Base-by-base conservation (phyloP, 1,284 basidiomycete species). In the Leccinum pachyderme region DNA sequence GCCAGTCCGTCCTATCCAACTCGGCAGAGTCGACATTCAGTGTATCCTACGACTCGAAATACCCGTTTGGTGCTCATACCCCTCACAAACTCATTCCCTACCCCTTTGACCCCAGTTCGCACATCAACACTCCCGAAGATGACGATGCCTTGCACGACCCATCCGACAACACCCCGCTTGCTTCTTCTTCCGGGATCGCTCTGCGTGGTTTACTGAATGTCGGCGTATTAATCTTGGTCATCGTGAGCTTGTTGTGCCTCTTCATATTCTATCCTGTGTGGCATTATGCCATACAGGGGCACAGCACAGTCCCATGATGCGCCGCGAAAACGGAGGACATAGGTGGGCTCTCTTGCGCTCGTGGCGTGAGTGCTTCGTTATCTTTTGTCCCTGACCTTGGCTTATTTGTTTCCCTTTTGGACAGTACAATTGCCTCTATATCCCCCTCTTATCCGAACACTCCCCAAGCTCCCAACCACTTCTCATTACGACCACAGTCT, bases 221-320 rank as follows among this genome's bases (percentile, higher is more conserved):
- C 29, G 73, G 78, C 8, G 79, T 83, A 49, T 69, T 88, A n/a
- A 2, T 80, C 8, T 1, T 81, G 8, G 74, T 87, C 32, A 70
- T 81, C 11, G 12, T 72, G 5, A 77, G 73, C 5, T 65, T 89
- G 33, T 66, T 88, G 35, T 71, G 71, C 51, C 81, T 95, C 7
- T 95, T 95, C 68, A 81, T 87, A 25, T 82, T 84, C 44, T 94
- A 91, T 64, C 93, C 93, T 2, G 82, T 95, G 63, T 67, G 92
- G 62, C 73, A 59, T 48, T 65, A 47, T 43, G 5, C 47, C 18
- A 24, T 54, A 3, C 46, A 50, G 15, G 45, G 31, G 3, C 31
- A 66, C 8, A 31, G 18, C 6, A 31, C 44, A 18, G n/a, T 44
- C n/a, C 35, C 31, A 32, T 67, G 53, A 63, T 24, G 11, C 9